phyloP scores from a whole-genome alignment of 768 basidiomycete species.

The Strobilomyces confusus region DNA sequence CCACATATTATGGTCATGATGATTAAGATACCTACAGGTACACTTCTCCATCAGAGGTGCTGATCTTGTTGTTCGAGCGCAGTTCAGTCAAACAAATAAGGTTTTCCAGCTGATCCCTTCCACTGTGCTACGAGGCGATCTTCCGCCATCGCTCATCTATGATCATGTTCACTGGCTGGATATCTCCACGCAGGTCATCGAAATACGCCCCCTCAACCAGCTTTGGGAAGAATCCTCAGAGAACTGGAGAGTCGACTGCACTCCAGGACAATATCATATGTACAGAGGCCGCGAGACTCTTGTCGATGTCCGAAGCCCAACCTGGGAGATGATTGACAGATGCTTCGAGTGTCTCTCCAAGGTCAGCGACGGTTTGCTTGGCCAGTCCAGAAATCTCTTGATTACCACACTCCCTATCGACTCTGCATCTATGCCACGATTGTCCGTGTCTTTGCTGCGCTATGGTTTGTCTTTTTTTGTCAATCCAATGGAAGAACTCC shows the following conservation, averaged over 20 bases:
- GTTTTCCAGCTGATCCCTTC: conserved; percentile 20
- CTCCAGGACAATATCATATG: neutral
- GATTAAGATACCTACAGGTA: conserved; percentile 4
- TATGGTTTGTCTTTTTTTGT: too few relatives aligned
- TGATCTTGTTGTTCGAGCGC: conserved; percentile 8
- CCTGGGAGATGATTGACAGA: neutral
- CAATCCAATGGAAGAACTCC: too few relatives aligned
- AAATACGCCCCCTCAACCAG: conserved; percentile 18
- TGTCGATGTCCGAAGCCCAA: conserved; percentile 10
- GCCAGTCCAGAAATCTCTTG: too few relatives aligned
- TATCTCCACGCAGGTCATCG: conserved; percentile 11
- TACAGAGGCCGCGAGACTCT: conserved; percentile 6
- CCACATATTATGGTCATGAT: neutral
- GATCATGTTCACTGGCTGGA: conserved; percentile 25
- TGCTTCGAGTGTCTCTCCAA: neutral
- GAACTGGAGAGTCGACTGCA: conserved; percentile 20
- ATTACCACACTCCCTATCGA: too few relatives aligned
- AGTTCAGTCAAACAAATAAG: neutral
- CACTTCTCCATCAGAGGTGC: conserved; percentile 8
- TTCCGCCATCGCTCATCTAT: conserved; percentile 13
- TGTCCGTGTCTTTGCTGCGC: too few relatives aligned
- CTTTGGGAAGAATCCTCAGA: conserved; percentile 16
- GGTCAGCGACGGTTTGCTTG: too few relatives aligned
- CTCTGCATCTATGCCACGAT: too few relatives aligned
- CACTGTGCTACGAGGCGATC: conserved; percentile 7